These are phyloP conservation scores for Trypanosoma rangeli DNA, from an alignment of 208 protist species.

Conservation along the genomic window DNA sequence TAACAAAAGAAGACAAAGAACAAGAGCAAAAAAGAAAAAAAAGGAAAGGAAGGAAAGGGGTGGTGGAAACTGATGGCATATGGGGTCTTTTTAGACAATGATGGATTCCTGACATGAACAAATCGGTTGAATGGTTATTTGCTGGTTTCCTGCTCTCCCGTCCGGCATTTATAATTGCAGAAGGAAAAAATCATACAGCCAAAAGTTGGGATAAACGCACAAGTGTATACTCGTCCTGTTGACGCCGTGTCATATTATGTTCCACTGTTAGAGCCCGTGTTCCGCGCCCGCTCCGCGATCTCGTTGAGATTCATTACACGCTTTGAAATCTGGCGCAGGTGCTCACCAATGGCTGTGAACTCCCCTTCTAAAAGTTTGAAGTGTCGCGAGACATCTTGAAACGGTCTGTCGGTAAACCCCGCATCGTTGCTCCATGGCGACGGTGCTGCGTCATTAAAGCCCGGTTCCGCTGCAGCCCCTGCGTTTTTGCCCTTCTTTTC, in stretches of 20 bases:
- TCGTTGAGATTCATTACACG: constrained; percentile 82
- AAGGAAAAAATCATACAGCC: not conserved
- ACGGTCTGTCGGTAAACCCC: constrained; percentile 56
- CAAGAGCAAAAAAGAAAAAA: not conserved
- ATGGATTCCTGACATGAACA: not conserved
- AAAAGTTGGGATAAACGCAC: not conserved
- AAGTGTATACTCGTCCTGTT: not conserved
- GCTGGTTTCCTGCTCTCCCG: not conserved
- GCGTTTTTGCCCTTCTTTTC: not conserved
- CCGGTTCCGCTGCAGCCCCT: not conserved
- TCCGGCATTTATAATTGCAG: too few relatives aligned
- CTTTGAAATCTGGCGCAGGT: constrained; percentile 77
- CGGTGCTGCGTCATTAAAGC: not conserved
- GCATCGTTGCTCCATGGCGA: constrained; percentile 18
- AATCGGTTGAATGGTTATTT: not conserved
- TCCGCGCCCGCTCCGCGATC: constrained; percentile 67
- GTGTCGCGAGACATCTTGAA: constrained; percentile 70
- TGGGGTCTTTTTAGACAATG: not conserved
- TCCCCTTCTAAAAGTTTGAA: constrained; percentile 75
- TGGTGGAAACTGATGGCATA: not conserved
- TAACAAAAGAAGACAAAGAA: not conserved
- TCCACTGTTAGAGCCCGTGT: constrained; percentile 26
- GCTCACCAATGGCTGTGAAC: constrained; percentile 70
- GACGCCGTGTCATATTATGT: not conserved
- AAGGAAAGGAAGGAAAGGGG: not conserved